Conservation (phyloP, 2,329 filamentous ascomycete species). For the Sclerotinia minor region DNA sequence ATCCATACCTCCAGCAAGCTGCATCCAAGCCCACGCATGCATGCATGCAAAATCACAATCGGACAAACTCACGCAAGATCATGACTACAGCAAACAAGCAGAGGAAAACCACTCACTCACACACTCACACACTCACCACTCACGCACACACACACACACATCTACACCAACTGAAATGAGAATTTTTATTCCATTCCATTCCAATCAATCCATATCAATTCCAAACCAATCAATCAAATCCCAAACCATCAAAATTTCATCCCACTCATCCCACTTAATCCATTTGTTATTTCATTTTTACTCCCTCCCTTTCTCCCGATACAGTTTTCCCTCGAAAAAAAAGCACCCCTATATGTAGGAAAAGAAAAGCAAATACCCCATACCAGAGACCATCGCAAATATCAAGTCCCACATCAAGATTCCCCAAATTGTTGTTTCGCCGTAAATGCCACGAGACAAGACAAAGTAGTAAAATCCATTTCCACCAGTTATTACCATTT, state of each 20-base stretch:
- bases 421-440: slow-evolving; percentile 12
- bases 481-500: slow-evolving; percentile 16
- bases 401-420: slow-evolving; percentile 9
- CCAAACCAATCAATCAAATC: background rate
- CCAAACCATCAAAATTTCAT: slow-evolving; percentile 5
- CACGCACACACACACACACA: background rate
- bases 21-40: background rate
- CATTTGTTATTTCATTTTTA: slow-evolving; percentile 10
- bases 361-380: slow-evolving; percentile 6
- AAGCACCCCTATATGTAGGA: slow-evolving; percentile 3
- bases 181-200: slow-evolving; percentile 11
- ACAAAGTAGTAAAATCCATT: slow-evolving; percentile 6
- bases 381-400: slow-evolving; percentile 10
- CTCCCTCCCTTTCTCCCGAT: slow-evolving; percentile 8
- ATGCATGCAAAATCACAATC: background rate
- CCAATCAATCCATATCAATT: too few species aligned
- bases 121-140: background rate
- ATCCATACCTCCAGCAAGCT: too few species aligned
- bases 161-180: background rate
- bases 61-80: background rate
- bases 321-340: background rate
- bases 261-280: background rate
- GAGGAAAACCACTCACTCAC: background rate
- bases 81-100: background rate
- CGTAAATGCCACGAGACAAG: slow-evolving; percentile 17